Evolutionary conservation across 1,284 basidiomycete species (phyloP), one percentile per base, ranked within the genome.

Genomic region (Ceratobasidium sp.): DNA sequence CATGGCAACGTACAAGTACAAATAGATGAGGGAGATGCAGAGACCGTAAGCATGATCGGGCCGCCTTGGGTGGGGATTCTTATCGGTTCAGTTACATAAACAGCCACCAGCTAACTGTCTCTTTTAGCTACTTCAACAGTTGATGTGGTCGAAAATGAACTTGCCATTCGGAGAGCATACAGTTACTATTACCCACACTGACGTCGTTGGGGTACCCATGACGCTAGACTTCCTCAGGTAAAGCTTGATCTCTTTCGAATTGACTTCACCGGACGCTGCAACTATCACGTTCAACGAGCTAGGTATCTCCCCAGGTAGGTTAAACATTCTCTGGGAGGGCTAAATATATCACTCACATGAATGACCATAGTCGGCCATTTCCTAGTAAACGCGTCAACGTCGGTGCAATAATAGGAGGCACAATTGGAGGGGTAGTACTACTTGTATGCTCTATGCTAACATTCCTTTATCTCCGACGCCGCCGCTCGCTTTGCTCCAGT

Each of bases 211-310:
- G 1, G 18, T 28, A 3, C 26, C 26, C n/a, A 39, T 57, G 28
- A 69, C 32, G 16, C 9, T 69, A 14, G 65, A 69, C 30, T 69
- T 43, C 28, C 53, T 69, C 52, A 57, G 39, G 65, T 45, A 57
- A 21, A 30, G n/a, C 4, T 46, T 30, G 21, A 53, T 14, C n/a
- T n/a, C 8, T 23, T 21, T 8, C 18, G 21, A 39, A 9, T 16
- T n/a, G n/a, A 21, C 2, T 23, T 39, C 36, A n/a, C n/a, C n/a
- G n/a, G 1, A 23, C 21, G 10, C 21, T 23, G 36, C 8, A 41
- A 16, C 36, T 23, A 21, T 26, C 4, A 14, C 9, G 4, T 18
- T 28, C 5, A 10, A 30, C 46, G 23, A 21, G 26, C 16, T 28
- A 53, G 50, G 10, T 53, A 53, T 53, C 50, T 53, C 26, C 50